Evolutionary conservation across 192 early-diverging fungal genomes (phyloP).

Genomic region (Umbelopsis sp.): DNA sequence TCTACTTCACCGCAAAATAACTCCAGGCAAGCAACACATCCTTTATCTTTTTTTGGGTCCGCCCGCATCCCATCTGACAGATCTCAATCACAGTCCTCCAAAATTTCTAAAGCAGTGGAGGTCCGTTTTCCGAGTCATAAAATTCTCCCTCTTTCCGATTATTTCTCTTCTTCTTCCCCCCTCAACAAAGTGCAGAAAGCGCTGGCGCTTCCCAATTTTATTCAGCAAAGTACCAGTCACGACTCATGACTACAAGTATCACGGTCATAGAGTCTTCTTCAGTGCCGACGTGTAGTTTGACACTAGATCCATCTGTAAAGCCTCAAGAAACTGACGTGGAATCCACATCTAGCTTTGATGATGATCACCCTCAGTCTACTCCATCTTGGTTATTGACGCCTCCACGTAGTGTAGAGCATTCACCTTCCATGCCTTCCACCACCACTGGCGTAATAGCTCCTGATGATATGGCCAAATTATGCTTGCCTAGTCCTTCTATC

Average conservation of each 20-base stretch:
- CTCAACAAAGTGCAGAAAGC: conserved; percentile 2
- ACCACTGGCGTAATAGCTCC: not conserved
- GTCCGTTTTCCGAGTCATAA: conserved; percentile 15
- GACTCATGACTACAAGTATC: conserved; percentile 16
- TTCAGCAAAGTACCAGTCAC: not conserved
- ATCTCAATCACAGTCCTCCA: conserved; percentile 15
- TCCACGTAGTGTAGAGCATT: conserved; percentile 13
- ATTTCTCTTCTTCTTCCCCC: not conserved
- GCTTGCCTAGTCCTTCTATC: conserved; percentile 6
- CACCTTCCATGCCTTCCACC: not conserved
- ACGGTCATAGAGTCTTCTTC: conserved; percentile 5
- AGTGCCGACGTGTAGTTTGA: conserved; percentile 1
- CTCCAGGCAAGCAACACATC: not conserved
- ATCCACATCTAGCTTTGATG: conserved; percentile 9
- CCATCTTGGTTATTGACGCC: conserved; percentile 6
- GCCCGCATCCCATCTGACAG: conserved; percentile 8
- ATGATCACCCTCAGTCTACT: not conserved
- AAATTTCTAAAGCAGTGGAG: not conserved
- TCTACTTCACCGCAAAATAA: not conserved
- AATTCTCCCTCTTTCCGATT: conserved; percentile 19
- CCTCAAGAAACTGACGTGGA: conserved; percentile 2
- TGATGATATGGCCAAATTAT: conserved; percentile 10
- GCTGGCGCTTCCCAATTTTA: conserved; percentile 7
- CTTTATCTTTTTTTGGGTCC: conserved; percentile 17
- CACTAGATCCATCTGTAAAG: not conserved